Evolutionary conservation across 345 rosid species (phyloP), one percentile per base, ranked within the genome.

Genomic region (Sisymbrium altissimum): DNA sequence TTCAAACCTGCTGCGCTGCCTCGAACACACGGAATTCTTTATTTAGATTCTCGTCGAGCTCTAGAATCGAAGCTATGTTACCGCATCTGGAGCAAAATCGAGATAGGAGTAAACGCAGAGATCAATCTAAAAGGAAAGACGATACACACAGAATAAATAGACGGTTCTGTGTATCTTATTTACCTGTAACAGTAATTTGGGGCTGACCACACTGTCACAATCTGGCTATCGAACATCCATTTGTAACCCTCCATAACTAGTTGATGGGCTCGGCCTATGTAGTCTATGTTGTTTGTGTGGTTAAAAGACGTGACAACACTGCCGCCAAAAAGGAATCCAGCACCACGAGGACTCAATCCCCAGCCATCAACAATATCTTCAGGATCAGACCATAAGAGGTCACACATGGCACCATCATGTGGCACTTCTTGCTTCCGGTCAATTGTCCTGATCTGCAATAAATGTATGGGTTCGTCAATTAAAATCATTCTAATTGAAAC

Each of bases 351-450:
- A 74, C 98, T 96, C 88, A 92, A 78, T 41, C 99, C 95, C 99
- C 99, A 96, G 45, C 95, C 96, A 72, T 92, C 99, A 48, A 96
- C 95, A 13, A 81, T 86, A 75, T 96, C 98, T 82, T 96, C 99
- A 70, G 99, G 99, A 78, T 96, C 99, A 54, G 98, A 96, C 98
- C 99, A 96, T 41, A 96, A 78, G 67, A 96, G 92, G 65, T 96
- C 99, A 81, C 98, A 96, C 99, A 96, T 96, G 77, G 93, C 97
- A 65, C 99, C 99, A 78, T 96, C 98, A 73, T 92, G 99, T 73
- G 99, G 99, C 39, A 96, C 98, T 86, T 96, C 99, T 86, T 92
- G 98, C 82, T 96, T 96, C 68, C 95, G 84, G 71, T 96, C 95
- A 81, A 96, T 96, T 14, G 83, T 86, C 74, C 98, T 92, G 50